These are phyloP conservation scores for Parascedosporium putredinis DNA, from an alignment of 2,329 filamentous ascomycete species.

Conservation along the genomic window DNA sequence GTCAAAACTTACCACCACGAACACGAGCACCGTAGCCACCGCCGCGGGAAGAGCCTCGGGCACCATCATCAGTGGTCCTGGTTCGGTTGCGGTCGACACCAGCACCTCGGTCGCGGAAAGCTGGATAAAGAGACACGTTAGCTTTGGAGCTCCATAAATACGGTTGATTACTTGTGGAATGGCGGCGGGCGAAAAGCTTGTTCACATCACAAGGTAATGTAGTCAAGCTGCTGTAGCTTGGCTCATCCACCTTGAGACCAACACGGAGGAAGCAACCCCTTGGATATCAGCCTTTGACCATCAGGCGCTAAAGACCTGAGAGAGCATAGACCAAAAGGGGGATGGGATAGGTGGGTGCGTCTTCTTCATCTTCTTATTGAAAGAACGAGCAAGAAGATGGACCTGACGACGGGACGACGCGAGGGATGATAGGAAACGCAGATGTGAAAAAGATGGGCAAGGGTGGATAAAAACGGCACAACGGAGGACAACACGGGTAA, in stretches of 20 bases:
- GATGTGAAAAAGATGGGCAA: not conserved
- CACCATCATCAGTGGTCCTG: conserved; percentile 62
- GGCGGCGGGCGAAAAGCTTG: no score
- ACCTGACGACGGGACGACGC: conserved; percentile 9
- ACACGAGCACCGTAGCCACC: conserved; percentile 54
- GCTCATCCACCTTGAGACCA: no score
- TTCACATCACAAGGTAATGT: no score
- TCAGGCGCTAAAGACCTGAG: no score
- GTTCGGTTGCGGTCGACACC: conserved; percentile 74
- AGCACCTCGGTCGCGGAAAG: conserved; percentile 80
- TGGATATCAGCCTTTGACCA: not conserved
- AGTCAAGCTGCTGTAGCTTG: no score
- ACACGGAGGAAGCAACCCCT: no score
- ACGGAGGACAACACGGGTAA: not conserved
- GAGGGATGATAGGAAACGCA: conserved; percentile 3
- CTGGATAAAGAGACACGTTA: conserved; percentile 32
- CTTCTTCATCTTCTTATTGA: no score
- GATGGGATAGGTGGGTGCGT: no score
- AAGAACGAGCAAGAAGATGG: no score
- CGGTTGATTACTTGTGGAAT: not conserved
- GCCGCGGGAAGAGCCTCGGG: conserved; percentile 46
- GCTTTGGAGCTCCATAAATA: not conserved
- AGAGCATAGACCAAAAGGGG: no score
- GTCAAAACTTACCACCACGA: conserved; percentile 39
- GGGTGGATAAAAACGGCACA: conserved; percentile 10